Conservation (phyloP, 768 basidiomycete species). For the Leccinum aurantiacum region DNA sequence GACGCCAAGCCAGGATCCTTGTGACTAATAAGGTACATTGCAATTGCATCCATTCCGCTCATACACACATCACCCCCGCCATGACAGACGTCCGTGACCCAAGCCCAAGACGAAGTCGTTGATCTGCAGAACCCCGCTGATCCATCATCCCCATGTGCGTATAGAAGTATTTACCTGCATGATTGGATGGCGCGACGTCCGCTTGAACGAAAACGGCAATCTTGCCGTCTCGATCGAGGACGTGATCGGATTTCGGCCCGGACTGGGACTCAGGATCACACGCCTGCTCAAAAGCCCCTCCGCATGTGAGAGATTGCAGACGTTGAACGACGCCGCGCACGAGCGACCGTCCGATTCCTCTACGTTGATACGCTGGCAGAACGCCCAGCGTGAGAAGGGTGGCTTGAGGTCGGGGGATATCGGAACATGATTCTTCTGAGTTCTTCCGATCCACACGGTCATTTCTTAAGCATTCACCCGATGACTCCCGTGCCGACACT, state of each 20-base stretch:
- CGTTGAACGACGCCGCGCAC: conserved; percentile 30
- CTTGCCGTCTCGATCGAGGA: not conserved
- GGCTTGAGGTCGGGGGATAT: conserved; percentile 13
- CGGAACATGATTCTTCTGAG: conserved; percentile 4
- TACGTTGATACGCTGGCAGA: conserved; percentile 26
- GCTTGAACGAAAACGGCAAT: conserved; percentile 25
- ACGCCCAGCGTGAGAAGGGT: conserved; percentile 35
- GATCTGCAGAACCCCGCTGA: conserved; percentile 13
- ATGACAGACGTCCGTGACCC: conserved; percentile 25
- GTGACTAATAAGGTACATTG: not conserved
- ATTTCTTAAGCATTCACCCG: not conserved
- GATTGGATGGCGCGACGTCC: conserved; percentile 29
- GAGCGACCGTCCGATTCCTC: conserved; percentile 30
- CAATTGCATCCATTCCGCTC: not conserved
- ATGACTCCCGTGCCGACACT: not conserved
- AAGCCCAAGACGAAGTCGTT: conserved; percentile 14
- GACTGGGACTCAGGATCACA: not conserved
- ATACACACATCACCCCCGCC: conserved; percentile 28
- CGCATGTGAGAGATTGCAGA: conserved; percentile 15
- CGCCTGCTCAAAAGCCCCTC: not conserved
- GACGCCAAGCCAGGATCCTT: not conserved
- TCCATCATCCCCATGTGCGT: conserved; percentile 31
- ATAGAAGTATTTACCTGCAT: conserved; percentile 29
- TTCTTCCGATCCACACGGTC: not conserved
- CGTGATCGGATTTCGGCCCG: not conserved